phyloP scores from a whole-genome alignment of 1,139 yeast genomes.

The Tardiomyces blankii region DNA sequence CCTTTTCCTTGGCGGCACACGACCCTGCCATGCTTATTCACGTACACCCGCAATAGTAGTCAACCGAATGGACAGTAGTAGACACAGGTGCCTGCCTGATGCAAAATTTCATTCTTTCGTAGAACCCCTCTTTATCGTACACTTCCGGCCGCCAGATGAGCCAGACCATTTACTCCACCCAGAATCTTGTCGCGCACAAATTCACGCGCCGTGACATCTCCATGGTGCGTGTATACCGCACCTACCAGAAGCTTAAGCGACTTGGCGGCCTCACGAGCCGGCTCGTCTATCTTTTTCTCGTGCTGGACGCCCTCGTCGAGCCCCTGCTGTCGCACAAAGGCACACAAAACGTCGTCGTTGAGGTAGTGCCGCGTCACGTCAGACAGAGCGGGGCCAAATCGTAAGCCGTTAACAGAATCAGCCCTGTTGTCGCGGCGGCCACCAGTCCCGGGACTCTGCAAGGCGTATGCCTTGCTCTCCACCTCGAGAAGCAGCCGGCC shows the following conservation, averaged over 20 bases:
- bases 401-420: constrained; percentile 36
- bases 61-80: too few relatives aligned
- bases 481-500: constrained; percentile 68
- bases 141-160: background rate
- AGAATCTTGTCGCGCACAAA: constrained; percentile 19
- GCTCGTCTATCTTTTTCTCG: constrained; percentile 42
- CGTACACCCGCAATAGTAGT: too few relatives aligned
- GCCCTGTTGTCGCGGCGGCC: constrained; percentile 12
- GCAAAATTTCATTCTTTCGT: too few relatives aligned
- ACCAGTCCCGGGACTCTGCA: constrained; percentile 26
- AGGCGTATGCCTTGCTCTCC: constrained; percentile 43
- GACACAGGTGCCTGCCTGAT: too few relatives aligned
- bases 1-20: too few relatives aligned
- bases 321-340: constrained; percentile 17
- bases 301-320: constrained; percentile 50
- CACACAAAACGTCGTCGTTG: background rate
- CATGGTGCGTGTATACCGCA: constrained; percentile 62
- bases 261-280: constrained; percentile 34
- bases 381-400: constrained; percentile 42
- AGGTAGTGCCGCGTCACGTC: constrained; percentile 23
- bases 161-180: background rate
- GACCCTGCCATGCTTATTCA: too few relatives aligned
- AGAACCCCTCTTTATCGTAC: too few relatives aligned
- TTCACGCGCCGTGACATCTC: constrained; percentile 30
- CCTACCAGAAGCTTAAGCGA: constrained; percentile 71